These are phyloP conservation scores for Iodosphaeria phyllophila DNA, from an alignment of 2,329 filamentous ascomycete species.

Conservation along the genomic window DNA sequence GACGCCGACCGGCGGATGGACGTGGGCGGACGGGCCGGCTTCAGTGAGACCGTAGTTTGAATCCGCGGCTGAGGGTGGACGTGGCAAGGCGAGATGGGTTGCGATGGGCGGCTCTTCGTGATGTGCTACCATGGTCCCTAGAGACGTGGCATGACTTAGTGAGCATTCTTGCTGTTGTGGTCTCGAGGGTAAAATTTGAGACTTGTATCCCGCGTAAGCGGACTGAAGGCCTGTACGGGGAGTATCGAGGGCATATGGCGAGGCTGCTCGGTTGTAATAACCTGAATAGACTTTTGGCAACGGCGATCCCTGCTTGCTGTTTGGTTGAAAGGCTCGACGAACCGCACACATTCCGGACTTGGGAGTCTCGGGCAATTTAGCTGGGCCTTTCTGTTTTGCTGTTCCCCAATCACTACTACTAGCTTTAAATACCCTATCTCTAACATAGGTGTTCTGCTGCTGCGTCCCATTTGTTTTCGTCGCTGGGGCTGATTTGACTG, in stretches of 20 bases:
- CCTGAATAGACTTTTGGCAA: conserved; percentile 1
- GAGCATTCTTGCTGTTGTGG: conserved; percentile 5
- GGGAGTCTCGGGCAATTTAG: no score
- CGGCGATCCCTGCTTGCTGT: neutral
- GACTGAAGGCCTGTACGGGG: conserved; percentile 4
- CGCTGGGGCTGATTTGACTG: neutral
- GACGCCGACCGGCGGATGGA: conserved; percentile 2
- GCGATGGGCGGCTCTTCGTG: conserved; percentile 19
- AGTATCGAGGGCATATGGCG: conserved; percentile 4
- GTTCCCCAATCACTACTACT: no score
- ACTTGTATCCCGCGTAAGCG: conserved; percentile 6
- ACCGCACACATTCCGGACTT: no score
- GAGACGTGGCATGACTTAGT: conserved; percentile 9
- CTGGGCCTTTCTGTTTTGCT: no score
- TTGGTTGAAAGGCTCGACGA: no score
- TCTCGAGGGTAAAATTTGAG: conserved; percentile 4
- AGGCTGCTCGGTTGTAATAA: conserved; percentile 1
- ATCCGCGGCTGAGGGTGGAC: conserved; percentile 15
- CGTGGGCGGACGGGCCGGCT: neutral
- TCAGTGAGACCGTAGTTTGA: conserved; percentile 2
- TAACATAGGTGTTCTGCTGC: neutral
- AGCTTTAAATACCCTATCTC: neutral
- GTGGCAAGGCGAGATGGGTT: conserved; percentile 16
- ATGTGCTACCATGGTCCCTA: conserved; percentile 19
- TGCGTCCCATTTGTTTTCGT: conserved; percentile 2